Conservation (phyloP, 805 yeast genomes). For the Barnettozyma vustinii region DNA sequence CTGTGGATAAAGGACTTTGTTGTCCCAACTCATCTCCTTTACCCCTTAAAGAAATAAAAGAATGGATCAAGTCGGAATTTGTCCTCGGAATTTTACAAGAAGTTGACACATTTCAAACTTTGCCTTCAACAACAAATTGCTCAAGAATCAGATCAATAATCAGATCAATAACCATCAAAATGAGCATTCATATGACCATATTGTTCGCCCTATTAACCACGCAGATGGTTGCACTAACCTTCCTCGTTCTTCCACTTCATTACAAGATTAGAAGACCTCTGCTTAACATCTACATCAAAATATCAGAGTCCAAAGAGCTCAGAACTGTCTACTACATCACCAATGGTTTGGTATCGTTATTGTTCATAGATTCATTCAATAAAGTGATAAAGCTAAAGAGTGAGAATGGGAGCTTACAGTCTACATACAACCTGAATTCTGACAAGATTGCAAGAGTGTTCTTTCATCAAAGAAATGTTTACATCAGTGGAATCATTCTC, state of each 20-base stretch:
- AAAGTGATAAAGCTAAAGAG: conserved; percentile 32
- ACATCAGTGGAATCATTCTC: conserved; percentile 57
- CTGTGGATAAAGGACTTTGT: too few species aligned
- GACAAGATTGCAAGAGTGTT: conserved; percentile 56
- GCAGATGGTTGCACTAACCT: conserved; percentile 45
- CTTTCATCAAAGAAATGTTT: conserved; percentile 58
- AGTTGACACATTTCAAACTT: neutral
- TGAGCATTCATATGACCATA: conserved; percentile 23
- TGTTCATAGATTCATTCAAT: conserved; percentile 51
- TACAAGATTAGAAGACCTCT: conserved; percentile 39
- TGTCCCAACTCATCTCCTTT: too few species aligned
- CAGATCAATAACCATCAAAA: neutral
- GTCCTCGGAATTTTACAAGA: neutral
- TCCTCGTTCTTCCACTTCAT: conserved; percentile 54
- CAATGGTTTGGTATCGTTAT: conserved; percentile 37
- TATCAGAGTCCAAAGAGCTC: conserved; percentile 35
- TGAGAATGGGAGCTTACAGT: conserved; percentile 13
- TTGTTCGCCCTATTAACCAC: conserved; percentile 42
- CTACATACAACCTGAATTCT: conserved; percentile 30
- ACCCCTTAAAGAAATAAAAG: too few species aligned
- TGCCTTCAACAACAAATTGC: neutral
- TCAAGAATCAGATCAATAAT: neutral
- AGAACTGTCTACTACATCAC: conserved; percentile 41
- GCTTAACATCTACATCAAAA: conserved; percentile 31
- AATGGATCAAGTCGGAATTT: too few species aligned